A percentile compares a stretch with the other conserved stretches of the same genome.
phyloP scores from a whole-genome alignment of 441 rosid genomes.

The Eutrema salsugineum region DNA sequence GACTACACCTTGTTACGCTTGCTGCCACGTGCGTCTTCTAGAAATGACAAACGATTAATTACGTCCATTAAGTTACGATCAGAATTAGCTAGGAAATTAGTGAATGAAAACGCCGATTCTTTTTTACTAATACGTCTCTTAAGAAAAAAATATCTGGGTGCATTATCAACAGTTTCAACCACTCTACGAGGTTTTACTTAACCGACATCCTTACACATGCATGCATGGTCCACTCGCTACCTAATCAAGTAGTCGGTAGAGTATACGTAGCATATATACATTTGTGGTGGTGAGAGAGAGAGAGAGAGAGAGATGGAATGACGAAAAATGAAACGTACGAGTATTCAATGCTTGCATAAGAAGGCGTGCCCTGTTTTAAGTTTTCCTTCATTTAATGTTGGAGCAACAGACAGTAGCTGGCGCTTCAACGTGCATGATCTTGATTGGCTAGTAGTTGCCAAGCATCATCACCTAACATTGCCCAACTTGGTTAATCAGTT shows the following conservation, averaged over 20 bases:
- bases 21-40: not conserved
- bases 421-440: slow-evolving; percentile 13
- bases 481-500: slow-evolving; percentile 7
- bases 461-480: not conserved
- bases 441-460: slow-evolving; percentile 2
- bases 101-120: too few species aligned
- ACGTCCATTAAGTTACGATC: not conserved
- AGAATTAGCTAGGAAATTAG: not conserved
- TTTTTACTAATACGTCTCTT: not conserved
- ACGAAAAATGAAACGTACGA: not conserved
- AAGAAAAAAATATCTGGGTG: not conserved
- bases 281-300: slow-evolving; percentile 19
- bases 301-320: slow-evolving; percentile 6
- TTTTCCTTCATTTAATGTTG: slow-evolving; percentile 14
- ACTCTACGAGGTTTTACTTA: slow-evolving; percentile 11
- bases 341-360: slow-evolving; percentile 11
- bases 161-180: slow-evolving; percentile 13
- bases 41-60: not conserved
- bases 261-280: slow-evolving; percentile 1
- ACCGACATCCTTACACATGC: not conserved
- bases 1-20: not conserved
- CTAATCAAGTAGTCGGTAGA: slow-evolving; percentile 5
- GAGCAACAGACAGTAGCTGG: slow-evolving; percentile 27
- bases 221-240: slow-evolving; percentile 18
- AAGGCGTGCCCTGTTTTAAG: not conserved